Evolutionary conservation across 2,329 filamentous ascomycete species (phyloP), one percentile per base, ranked within the genome.

Genomic region (Nannizziopsis barbatae): DNA sequence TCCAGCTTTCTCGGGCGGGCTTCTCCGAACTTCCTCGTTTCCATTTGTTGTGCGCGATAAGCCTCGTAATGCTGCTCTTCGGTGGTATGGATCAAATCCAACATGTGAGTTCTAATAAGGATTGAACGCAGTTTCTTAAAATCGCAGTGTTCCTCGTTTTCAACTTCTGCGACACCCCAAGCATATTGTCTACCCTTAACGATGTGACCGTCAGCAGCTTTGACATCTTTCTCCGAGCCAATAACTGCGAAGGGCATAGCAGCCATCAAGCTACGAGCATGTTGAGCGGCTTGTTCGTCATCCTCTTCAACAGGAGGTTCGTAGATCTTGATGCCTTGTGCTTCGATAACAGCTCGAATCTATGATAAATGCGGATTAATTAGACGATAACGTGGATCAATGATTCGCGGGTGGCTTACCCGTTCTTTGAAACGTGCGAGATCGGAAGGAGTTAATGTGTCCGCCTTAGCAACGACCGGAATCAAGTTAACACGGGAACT

Each of bases 111-210:
- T 70, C 92, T 87, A 75, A 98, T 96, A 58, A 98, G 78, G 63
- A 98, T 96, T 42, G 90, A 95, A 62, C 92, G 89, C 55, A 98
- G 84, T 78, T 98, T 98, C 84, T 98, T 98, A 79, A 98, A 98
- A 72, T 98, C 92, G 73, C 92, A 98, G 78, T 98, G 92, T 67
- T 98, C 92, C 74, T 98, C 92, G 66, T 98, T 98, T 79, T 98
- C 92, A 45, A 98, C 92, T 71, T 98, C 92, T 53, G 92, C 92
- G 61, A 98, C 92, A 77, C 92, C 92, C 92, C 92, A 98, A 49
- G 88, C 87, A 74, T 98, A 98, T 71, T 98, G 93, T 55, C 92
- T 88, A 58, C 92, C 92, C 80, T 98, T 98, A 68, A 96, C 89
- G 57, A 95, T 93, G 67, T 90, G 90, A 62, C 87, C 88, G 63